Evolutionary conservation across 2,329 filamentous ascomycete species (phyloP).

Genomic region (Talaromyces islandicus): DNA sequence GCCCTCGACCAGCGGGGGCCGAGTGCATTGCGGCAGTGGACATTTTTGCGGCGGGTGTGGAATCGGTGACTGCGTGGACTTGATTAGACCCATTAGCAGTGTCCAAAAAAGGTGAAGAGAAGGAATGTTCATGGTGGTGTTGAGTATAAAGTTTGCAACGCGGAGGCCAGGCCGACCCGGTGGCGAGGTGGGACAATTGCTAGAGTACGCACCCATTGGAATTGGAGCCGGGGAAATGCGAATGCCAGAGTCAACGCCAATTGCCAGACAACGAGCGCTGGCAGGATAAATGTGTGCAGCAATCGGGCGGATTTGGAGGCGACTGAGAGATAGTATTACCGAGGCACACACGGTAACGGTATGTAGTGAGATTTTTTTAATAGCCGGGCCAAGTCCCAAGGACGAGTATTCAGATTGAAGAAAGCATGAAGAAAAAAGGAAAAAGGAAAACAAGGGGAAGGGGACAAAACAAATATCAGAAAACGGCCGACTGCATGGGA

Average conservation of each 20-base stretch:
- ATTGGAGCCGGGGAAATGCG: not conserved
- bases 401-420: not conserved
- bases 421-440: not conserved
- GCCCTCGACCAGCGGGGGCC: not conserved
- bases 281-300: not conserved
- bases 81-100: not conserved
- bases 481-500: not conserved
- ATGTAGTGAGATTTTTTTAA: not conserved
- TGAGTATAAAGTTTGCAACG: not conserved
- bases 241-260: not conserved
- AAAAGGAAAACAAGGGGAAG: too few relatives aligned
- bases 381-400: not conserved
- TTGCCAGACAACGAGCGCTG: not conserved
- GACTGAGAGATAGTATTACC: not conserved
- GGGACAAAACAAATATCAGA: not conserved
- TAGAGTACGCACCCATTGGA: not conserved
- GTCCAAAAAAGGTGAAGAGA: too few relatives aligned
- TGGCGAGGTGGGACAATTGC: not conserved
- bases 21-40: not conserved
- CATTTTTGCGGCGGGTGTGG: not conserved
- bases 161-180: not conserved
- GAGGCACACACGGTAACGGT: not conserved
- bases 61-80: not conserved
- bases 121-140: not conserved
- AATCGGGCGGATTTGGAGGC: not conserved